Evolutionary conservation across 768 basidiomycete species (phyloP).

Genomic region (Myochromella boudieri): DNA sequence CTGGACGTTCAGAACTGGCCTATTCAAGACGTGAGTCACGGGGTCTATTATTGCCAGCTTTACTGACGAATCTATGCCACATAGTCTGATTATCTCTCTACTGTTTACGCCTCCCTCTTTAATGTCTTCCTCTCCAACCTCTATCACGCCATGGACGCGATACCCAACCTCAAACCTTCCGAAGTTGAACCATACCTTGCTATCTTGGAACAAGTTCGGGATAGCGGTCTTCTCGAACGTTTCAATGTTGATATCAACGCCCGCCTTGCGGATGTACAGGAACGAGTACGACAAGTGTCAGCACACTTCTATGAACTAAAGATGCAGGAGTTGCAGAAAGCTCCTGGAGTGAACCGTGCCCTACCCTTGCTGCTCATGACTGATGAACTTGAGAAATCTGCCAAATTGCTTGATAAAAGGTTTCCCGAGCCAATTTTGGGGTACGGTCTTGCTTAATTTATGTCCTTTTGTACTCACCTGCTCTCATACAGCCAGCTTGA

Average conservation of each 20-base stretch:
- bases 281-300: constrained; percentile 59
- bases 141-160: constrained; percentile 78
- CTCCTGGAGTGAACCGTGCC: constrained; percentile 80
- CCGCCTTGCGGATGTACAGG: constrained; percentile 67
- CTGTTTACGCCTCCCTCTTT: constrained; percentile 72
- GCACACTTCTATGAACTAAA: constrained; percentile 62
- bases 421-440: constrained; percentile 83
- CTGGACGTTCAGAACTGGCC: constrained; percentile 77
- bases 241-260: constrained; percentile 73
- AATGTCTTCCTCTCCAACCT: constrained; percentile 83
- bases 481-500: constrained; percentile 57
- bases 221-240: constrained; percentile 67
- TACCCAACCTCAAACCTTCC: constrained; percentile 72
- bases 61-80: constrained; percentile 4
- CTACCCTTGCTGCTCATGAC: constrained; percentile 82
- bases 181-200: constrained; percentile 65
- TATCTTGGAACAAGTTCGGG: constrained; percentile 70
- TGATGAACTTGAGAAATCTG: constrained; percentile 84
- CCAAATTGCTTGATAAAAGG: constrained; percentile 81
- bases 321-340: constrained; percentile 60
- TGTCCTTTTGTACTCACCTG: constrained; percentile 2
- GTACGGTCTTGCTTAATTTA: constrained; percentile 37
- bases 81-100: constrained; percentile 69
- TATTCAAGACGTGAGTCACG: constrained; percentile 68
- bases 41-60: constrained; percentile 6